Conservation (phyloP, 106 monocot species). For the Dendrobium catenatum region DNA sequence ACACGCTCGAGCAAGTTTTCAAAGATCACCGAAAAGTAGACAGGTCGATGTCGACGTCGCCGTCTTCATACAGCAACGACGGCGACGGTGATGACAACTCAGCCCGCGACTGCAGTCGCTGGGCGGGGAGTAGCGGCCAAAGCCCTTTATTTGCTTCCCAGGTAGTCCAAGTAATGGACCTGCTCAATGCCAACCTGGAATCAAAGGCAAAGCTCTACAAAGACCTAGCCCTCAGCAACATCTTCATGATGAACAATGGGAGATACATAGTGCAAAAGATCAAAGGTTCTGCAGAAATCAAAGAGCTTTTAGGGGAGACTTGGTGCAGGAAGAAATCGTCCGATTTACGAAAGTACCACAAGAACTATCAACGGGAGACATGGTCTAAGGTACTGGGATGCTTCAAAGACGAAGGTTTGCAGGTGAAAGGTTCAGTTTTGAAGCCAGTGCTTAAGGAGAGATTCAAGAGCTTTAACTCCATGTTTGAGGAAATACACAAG, state of each 20-base stretch:
- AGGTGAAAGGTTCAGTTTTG: slow-evolving; percentile 7
- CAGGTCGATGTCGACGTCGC: not conserved
- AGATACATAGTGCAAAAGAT: slow-evolving; percentile 74
- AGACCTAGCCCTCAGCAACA: slow-evolving; percentile 41
- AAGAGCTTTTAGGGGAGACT: slow-evolving; percentile 12
- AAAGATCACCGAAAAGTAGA: not conserved
- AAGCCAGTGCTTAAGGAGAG: slow-evolving; percentile 23
- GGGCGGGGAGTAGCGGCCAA: not conserved
- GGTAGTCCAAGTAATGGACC: slow-evolving; percentile 41
- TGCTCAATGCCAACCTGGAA: slow-evolving; percentile 45
- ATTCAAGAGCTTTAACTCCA: slow-evolving; percentile 27
- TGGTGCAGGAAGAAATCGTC: slow-evolving; percentile 26
- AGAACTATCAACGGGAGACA: slow-evolving; percentile 28
- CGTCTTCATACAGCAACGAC: not conserved
- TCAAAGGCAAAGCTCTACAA: slow-evolving; percentile 65
- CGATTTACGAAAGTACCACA: slow-evolving; percentile 21
- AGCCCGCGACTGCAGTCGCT: not conserved
- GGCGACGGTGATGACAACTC: not conserved
- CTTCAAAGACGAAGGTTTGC: slow-evolving; percentile 22
- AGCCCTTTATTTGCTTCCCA: slow-evolving; percentile 29
- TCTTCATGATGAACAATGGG: slow-evolving; percentile 82
- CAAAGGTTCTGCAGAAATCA: slow-evolving; percentile 46
- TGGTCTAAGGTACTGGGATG: slow-evolving; percentile 20
- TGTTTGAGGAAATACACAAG: slow-evolving; percentile 25
- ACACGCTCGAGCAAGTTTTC: slow-evolving; percentile 15